Conservation (phyloP, 257 asterid genomes). For the Solanum microdontum region DNA sequence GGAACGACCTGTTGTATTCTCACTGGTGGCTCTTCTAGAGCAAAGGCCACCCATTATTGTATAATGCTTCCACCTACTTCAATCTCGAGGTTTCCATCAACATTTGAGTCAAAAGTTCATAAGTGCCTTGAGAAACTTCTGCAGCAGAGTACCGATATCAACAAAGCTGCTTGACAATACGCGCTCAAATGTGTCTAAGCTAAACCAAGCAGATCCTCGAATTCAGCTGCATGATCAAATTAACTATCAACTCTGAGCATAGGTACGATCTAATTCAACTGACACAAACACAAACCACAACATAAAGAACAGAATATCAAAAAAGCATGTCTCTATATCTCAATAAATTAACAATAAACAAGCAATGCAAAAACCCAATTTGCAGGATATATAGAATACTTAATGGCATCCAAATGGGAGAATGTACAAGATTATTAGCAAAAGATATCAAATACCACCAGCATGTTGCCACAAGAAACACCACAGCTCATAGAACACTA, state of each 20-base stretch:
- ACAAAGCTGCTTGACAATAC: neutral
- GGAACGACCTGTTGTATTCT: constrained; percentile 49
- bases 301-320: neutral
- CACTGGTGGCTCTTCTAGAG: constrained; percentile 71
- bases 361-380: neutral
- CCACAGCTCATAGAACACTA: neutral
- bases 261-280: neutral
- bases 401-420: neutral
- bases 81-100: constrained; percentile 32
- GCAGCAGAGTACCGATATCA: neutral
- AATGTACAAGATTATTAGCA: neutral
- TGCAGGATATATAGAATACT: neutral
- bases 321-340: neutral
- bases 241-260: neutral
- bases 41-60: constrained; percentile 81
- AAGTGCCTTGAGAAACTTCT: neutral
- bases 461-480: neutral
- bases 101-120: neutral
- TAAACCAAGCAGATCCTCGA: neutral
- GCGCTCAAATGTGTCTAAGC: neutral
- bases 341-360: neutral
- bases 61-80: neutral
- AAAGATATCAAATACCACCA: neutral
- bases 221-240: neutral
- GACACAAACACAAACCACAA: neutral